Evolutionary conservation across 1,284 basidiomycete species (phyloP), one percentile per base, ranked within the genome.

Genomic region (Meira nashicola): DNA sequence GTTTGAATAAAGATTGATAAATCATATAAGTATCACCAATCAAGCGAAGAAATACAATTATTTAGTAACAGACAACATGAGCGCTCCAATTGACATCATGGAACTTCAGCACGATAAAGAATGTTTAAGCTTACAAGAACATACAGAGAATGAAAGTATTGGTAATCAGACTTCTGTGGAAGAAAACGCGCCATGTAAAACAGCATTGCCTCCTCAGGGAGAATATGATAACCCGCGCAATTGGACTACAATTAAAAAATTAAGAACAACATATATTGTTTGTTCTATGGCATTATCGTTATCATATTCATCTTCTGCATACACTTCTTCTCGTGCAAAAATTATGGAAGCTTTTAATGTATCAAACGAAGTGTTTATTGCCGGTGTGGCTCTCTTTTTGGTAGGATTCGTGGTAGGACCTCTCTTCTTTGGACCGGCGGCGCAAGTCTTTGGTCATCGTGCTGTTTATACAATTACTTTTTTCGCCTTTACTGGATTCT

Each of bases 401-500:
- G 25, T 65, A 0, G 64, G 64, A 0, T 68, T 68, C 23, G 64
- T 53, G 1, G 28, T 67, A 1, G 65, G 63, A 10, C 64, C 66
- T 0, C 23, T 66, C 33, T 55, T 68, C 17, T 60, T 63, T 54
- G 64, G 64, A 5, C 64, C 66, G 2, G 23, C 66, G 21, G 63
- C 66, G 0, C 66, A 66, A 52, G 44, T 39, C 11, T 55, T 60
- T 21, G 66, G 66, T 37, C 60, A 68, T 46, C 58, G 66, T 37
- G 62, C 62, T 0, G 65, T 66, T 19, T 68, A 68, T 39, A 56
- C 61, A 25, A 38, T 55, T 9, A 60, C 64, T 1, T 68, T 55
- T 54, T 55, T 66, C 19, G n/a, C 60, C 15, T 68, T 68, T 39
- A 68, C 64, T 25, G 62, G 51, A 21, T 65, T 65, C 23, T 54